Evolutionary conservation across 352 stramenopile genomes (phyloP), one percentile per base, ranked within the genome.

Genomic region (Phytopythium litorale): DNA sequence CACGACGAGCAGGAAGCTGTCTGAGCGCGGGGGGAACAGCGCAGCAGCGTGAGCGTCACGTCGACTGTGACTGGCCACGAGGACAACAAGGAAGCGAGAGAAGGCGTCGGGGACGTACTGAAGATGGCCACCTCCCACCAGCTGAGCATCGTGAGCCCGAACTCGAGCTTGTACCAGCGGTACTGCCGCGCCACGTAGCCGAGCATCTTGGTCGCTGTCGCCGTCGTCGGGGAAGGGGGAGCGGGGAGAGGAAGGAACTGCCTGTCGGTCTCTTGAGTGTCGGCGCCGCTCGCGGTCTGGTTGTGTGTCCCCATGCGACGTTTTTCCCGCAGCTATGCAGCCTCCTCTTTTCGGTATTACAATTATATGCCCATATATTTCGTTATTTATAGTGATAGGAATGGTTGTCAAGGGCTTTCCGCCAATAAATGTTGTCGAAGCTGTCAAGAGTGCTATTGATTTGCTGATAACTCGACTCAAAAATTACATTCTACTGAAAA

Each of bases 91-190:
- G 28, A 4, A 30, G 28, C 2, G 28, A 30, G 28, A 30, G 28
- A 37, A 51, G 11, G 28, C 11, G 1, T 19, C 2, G 23, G 11
- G 6, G 9, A 91, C 85, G 70, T 72, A 94, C 85, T 92, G 74
- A 91, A 92, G 70, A 88, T 86, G n/a, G 79, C 62, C 33, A 87
- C 81, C 64, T 94, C 85, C 75, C 83, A 90, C 66, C 80, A 81
- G 70, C 78, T 91, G 23, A 94, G 72, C 78, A 94, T 89, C 32
- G 85, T 88, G 62, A 94, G 78, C 23, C 82, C 85, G 59, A 92
- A 94, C 81, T 94, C 85, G 49, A 94, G 73, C 78, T 94, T 94
- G 81, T 94, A 94, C 79, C 79, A 88, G 65, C 79, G 78, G 69
- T 94, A 94, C 59, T 88, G 72, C 46, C 78, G 78, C 71, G 75